phyloP scores from a whole-genome alignment of 768 basidiomycete species.

The Agaricus subrufescens region DNA sequence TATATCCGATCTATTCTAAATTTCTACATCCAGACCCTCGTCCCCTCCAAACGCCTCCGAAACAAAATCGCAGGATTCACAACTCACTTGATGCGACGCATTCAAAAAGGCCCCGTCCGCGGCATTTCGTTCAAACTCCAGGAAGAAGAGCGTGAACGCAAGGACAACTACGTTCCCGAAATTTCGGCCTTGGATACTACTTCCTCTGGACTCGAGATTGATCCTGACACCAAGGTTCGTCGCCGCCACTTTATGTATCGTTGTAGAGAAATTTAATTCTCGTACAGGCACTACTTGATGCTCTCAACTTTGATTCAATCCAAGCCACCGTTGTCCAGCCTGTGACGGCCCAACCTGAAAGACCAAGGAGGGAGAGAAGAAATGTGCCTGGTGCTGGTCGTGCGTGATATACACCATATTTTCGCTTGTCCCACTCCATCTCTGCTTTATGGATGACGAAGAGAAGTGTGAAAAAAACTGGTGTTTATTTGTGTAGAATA shows the following conservation, averaged over 20 bases:
- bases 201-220: slow-evolving; percentile 75
- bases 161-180: slow-evolving; percentile 99
- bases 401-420: background rate
- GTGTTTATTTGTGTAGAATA: too few species aligned
- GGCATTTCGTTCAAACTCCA: slow-evolving; percentile 99
- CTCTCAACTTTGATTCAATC: slow-evolving; percentile 95
- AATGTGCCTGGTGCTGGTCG: slow-evolving; percentile 79
- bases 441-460: too few species aligned
- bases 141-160: slow-evolving; percentile 98
- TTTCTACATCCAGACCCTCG: slow-evolving; percentile 56
- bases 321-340: slow-evolving; percentile 65
- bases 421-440: too few species aligned
- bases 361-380: slow-evolving; percentile 72
- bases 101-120: slow-evolving; percentile 95
- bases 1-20: background rate
- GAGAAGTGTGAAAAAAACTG: too few species aligned
- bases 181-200: slow-evolving; percentile 90
- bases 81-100: slow-evolving; percentile 99
- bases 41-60: slow-evolving; percentile 97
- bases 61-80: slow-evolving; percentile 99
- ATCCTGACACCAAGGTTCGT: slow-evolving; percentile 89
- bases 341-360: slow-evolving; percentile 62
- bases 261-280: background rate
- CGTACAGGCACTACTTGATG: slow-evolving; percentile 74
- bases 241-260: background rate